Evolutionary conservation across 257 asterid genomes (phyloP).

Genomic region (Solanum corneliomulleri): DNA sequence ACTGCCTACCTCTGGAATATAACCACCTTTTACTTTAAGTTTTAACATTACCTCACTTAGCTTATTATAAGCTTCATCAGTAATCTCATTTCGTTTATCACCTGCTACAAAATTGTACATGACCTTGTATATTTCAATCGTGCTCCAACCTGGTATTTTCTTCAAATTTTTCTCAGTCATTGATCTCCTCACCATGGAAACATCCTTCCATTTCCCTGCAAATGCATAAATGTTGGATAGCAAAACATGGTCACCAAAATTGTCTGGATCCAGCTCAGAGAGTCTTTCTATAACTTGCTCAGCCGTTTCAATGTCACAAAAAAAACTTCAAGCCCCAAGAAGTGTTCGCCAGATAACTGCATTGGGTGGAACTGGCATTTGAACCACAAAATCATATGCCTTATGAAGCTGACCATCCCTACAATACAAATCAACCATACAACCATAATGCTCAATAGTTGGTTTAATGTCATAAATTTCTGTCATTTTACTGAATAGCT

Average conservation of each 20-base stretch:
- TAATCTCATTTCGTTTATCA: no score
- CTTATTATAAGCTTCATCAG: no score
- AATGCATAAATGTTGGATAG: constrained; percentile 68
- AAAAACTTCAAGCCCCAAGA: constrained; percentile 79
- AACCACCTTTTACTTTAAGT: no score
- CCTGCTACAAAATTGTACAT: no score
- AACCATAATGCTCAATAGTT: constrained; percentile 74
- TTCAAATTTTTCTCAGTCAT: no score
- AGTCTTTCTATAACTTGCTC: constrained; percentile 9
- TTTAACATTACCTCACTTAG: no score
- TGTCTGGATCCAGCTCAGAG: constrained; percentile 51
- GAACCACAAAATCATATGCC: constrained; percentile 55
- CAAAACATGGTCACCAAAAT: constrained; percentile 56
- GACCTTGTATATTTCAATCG: no score
- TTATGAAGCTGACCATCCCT: constrained; percentile 52
- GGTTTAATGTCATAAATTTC: constrained; percentile 39
- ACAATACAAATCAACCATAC: constrained; percentile 87
- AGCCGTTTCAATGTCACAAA: constrained; percentile 55
- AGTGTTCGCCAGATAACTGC: constrained; percentile 79
- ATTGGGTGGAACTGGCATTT: constrained; percentile 59
- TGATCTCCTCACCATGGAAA: not conserved
- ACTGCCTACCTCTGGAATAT: no score
- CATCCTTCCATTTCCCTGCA: constrained; percentile 73
- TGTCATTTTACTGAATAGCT: constrained; percentile 47
- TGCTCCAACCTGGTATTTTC: no score